Percentiles rank a stretch among this genome's conserved stretches.
These are phyloP conservation scores for Proliferodiscus dingleyae DNA, from an alignment of 2,329 filamentous ascomycete species.

Conservation along the genomic window DNA sequence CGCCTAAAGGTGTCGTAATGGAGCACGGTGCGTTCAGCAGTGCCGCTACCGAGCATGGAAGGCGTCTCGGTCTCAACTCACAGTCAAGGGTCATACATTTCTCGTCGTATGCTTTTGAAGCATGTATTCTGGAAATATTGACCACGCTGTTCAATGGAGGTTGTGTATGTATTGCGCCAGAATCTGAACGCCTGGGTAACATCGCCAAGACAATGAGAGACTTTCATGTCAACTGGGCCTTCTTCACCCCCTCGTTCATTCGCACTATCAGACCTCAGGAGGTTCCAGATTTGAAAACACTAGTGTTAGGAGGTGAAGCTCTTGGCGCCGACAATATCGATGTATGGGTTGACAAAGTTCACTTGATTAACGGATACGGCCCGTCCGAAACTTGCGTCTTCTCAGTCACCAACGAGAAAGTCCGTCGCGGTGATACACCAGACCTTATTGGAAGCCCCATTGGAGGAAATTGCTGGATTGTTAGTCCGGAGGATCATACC, in stretches of 20 bases:
- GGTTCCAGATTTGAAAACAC: background rate
- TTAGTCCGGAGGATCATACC: constrained; percentile 14
- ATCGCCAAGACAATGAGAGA: too few species aligned
- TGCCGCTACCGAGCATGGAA: constrained; percentile 5
- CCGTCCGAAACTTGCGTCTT: constrained; percentile 66
- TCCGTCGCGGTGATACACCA: constrained; percentile 3
- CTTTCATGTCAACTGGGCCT: constrained; percentile 3
- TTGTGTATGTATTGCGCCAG: constrained; percentile 17
- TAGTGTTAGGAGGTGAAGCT: background rate
- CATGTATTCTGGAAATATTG: constrained; percentile 17
- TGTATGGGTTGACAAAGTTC: background rate
- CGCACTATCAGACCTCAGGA: background rate
- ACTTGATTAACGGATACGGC: constrained; percentile 51
- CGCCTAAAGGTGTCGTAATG: constrained; percentile 21
- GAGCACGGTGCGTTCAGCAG: constrained; percentile 14
- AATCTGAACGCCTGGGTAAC: too few species aligned
- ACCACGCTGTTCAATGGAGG: constrained; percentile 17
- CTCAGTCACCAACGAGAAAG: background rate
- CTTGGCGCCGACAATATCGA: background rate
- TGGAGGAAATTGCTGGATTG: constrained; percentile 33
- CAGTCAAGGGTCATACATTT: constrained; percentile 18
- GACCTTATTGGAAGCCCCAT: background rate
- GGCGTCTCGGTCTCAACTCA: background rate
- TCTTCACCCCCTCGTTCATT: background rate
- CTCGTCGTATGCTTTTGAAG: constrained; percentile 20